A percentile compares a stretch with the other conserved stretches of the same genome.
These are phyloP conservation scores for Macrocybe gigantea DNA, from an alignment of 768 basidiomycete genomes.

Conservation along the genomic window DNA sequence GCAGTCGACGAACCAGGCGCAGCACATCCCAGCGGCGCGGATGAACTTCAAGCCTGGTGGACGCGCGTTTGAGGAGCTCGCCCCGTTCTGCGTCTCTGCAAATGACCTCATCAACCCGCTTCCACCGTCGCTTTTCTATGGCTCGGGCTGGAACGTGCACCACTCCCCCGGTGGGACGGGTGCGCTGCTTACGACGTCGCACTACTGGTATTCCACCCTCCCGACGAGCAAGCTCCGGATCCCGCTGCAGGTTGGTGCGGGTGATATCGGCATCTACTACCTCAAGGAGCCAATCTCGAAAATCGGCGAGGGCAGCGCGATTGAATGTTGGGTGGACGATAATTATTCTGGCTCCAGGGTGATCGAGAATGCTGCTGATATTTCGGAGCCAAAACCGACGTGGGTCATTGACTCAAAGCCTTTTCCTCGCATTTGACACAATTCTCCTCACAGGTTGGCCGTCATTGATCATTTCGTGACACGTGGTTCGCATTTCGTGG, in stretches of 20 bases:
- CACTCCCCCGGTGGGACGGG: slow-evolving; percentile 49
- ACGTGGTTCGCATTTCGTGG: slow-evolving; percentile 89
- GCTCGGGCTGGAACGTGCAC: slow-evolving; percentile 82
- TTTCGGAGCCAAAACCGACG: slow-evolving; percentile 58
- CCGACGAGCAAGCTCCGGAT: slow-evolving; percentile 81
- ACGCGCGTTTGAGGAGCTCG: slow-evolving; percentile 73
- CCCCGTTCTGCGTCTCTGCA: slow-evolving; percentile 91
- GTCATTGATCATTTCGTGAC: slow-evolving; percentile 85
- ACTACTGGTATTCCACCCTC: slow-evolving; percentile 90
- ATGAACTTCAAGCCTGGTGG: slow-evolving; percentile 60
- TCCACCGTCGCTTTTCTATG: slow-evolving; percentile 90
- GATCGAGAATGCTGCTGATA: slow-evolving; percentile 72
- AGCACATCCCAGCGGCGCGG: slow-evolving; percentile 64
- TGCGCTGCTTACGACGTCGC: slow-evolving; percentile 50
- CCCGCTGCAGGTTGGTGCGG: slow-evolving; percentile 78
- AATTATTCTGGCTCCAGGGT: slow-evolving; percentile 75
- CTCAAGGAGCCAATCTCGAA: slow-evolving; percentile 60
- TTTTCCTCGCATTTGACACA: slow-evolving; percentile 4
- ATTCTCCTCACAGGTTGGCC: slow-evolving; percentile 45
- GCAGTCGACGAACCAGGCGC: slow-evolving; percentile 28
- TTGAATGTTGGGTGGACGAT: slow-evolving; percentile 98
- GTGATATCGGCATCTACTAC: slow-evolving; percentile 92
- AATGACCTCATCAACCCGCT: slow-evolving; percentile 97
- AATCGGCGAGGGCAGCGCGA: slow-evolving; percentile 58
- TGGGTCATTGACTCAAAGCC: slow-evolving; percentile 30